Percentiles rank a stretch among this genome's conserved stretches.
phyloP scores from a whole-genome alignment of 73 alveolate species.

The Paramecium sonneborni region DNA sequence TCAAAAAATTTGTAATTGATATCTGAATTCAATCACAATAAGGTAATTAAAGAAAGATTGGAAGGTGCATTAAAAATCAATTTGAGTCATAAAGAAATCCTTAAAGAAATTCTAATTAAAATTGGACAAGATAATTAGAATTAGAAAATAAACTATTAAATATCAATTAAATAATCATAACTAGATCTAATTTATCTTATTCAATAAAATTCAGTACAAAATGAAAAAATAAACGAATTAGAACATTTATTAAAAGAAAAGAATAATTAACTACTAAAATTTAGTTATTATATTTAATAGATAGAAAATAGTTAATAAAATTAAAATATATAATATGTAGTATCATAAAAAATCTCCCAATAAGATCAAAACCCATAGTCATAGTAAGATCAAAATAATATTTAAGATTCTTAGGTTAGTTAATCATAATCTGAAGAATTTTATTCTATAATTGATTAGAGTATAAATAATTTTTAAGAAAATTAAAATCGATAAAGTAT shows the following conservation, averaged over 20 bases:
- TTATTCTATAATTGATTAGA: neutral
- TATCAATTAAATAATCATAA: neutral
- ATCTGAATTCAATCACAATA: neutral
- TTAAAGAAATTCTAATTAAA: constrained; percentile 16
- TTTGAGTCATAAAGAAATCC: constrained; percentile 38
- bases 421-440: neutral
- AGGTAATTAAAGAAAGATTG: neutral
- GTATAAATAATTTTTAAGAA: neutral
- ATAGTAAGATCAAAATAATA: neutral
- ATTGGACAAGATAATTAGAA: neutral
- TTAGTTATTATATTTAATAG: neutral
- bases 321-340: neutral
- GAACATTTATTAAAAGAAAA: neutral
- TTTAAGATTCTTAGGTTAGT: neutral
- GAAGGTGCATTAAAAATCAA: constrained; percentile 41
- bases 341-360: neutral
- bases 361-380: neutral
- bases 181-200: neutral
- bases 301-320: neutral
- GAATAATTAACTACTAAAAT: neutral
- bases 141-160: neutral
- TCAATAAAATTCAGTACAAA: neutral
- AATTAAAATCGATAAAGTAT: neutral
- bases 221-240: neutral
- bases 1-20: neutral